Conservation (phyloP, 2,329 filamentous ascomycete genomes). For the Colletotrichum sidae region DNA sequence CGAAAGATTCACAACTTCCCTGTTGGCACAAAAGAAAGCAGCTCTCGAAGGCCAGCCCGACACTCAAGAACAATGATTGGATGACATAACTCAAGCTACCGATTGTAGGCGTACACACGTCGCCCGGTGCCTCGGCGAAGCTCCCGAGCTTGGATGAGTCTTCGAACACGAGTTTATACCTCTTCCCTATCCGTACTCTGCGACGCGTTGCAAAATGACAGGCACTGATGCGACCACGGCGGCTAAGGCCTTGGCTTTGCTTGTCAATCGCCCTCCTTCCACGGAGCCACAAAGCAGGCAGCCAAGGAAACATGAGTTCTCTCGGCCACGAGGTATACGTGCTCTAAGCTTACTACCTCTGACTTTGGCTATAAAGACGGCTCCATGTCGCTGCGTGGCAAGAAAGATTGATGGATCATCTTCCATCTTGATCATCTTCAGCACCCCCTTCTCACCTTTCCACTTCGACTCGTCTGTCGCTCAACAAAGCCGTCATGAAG, state of each 20-base stretch:
- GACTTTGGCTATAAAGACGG: too few species aligned
- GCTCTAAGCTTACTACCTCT: too few species aligned
- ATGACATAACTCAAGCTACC: conserved; percentile 10
- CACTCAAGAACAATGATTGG: conserved; percentile 5
- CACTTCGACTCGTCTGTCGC: conserved; percentile 9
- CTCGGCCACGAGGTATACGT: not conserved
- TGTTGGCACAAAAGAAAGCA: not conserved
- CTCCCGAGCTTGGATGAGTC: not conserved
- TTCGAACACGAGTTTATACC: not conserved
- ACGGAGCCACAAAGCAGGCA: too few species aligned
- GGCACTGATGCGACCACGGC: conserved; percentile 13
- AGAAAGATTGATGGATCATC: not conserved
- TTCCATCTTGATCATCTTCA: not conserved
- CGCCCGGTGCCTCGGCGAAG: conserved; percentile 11
- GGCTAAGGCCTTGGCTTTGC: conserved; percentile 23
- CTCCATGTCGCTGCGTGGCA: too few species aligned
- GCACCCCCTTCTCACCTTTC: conserved; percentile 2
- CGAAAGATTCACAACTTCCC: conserved; percentile 10
- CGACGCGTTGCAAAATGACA: conserved; percentile 15
- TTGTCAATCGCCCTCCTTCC: not conserved
- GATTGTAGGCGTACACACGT: conserved; percentile 6
- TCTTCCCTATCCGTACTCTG: conserved; percentile 6
- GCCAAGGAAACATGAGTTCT: not conserved
- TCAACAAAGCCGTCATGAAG: conserved; percentile 27
- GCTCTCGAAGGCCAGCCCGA: not conserved